Percentiles rank a stretch among this genome's conserved stretches.
Evolutionary conservation across 257 asterid species (phyloP).

Genomic region (Jacaranda copaia): DNA sequence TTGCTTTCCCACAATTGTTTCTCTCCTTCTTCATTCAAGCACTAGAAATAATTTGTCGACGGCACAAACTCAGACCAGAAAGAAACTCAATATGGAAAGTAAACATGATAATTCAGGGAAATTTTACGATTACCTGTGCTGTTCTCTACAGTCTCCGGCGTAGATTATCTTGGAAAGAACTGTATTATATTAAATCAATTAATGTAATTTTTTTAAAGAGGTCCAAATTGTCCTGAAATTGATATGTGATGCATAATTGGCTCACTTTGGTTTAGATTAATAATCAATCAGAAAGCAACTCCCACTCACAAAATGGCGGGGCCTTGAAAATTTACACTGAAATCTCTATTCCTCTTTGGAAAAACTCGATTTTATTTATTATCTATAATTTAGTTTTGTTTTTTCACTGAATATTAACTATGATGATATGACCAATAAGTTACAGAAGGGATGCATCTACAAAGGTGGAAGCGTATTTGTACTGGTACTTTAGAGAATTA

Average conservation of each 20-base stretch:
- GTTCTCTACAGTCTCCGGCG: background rate
- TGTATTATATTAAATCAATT: background rate
- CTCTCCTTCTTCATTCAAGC: too few species aligned
- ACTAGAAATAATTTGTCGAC: too few species aligned
- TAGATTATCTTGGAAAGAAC: background rate
- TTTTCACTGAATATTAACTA: too few species aligned
- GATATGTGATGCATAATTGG: background rate
- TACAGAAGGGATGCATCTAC: too few species aligned
- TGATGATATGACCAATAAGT: too few species aligned
- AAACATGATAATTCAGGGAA: background rate
- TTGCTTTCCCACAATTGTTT: background rate
- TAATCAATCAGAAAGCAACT: background rate
- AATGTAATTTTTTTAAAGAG: too few species aligned
- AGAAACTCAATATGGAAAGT: background rate
- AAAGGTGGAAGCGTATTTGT: too few species aligned
- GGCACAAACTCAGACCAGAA: background rate
- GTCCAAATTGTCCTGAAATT: background rate
- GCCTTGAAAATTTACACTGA: too few species aligned
- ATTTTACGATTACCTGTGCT: background rate
- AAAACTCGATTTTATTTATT: too few species aligned
- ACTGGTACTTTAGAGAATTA: too few species aligned
- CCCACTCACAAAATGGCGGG: background rate
- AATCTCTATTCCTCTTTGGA: too few species aligned
- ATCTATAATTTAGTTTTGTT: too few species aligned
- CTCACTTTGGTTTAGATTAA: background rate